These are phyloP conservation scores for Monilinia vaccinii-corymbosi DNA, from an alignment of 2,329 filamentous ascomycete genomes.

Conservation along the genomic window DNA sequence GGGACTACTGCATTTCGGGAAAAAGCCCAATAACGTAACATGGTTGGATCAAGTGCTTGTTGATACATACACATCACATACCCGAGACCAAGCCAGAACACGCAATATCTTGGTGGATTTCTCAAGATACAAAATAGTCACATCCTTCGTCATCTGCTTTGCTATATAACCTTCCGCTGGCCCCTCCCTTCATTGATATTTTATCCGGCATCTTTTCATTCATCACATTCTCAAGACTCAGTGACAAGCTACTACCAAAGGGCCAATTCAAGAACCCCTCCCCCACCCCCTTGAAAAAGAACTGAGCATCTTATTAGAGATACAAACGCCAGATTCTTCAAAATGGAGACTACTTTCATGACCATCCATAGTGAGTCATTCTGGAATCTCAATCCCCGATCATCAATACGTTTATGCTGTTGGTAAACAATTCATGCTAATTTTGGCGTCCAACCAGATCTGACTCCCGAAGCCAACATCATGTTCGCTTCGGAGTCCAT, in stretches of 20 bases:
- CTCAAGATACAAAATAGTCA: not conserved
- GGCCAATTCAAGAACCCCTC: not conserved
- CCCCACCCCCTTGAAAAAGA: conserved; percentile 17
- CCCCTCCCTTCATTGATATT: too few species aligned
- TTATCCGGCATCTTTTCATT: not conserved
- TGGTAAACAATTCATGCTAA: conserved; percentile 13
- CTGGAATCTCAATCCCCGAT: not conserved
- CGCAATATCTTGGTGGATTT: not conserved
- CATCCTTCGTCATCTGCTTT: not conserved
- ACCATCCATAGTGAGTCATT: conserved; percentile 69
- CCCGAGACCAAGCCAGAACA: not conserved
- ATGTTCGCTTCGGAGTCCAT: conserved; percentile 80
- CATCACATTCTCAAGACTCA: not conserved
- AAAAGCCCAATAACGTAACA: not conserved
- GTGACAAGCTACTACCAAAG: not conserved
- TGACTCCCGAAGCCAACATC: conserved; percentile 66
- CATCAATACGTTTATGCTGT: not conserved
- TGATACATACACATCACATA: not conserved
- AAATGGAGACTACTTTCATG: conserved; percentile 82
- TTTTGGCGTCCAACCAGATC: conserved; percentile 41
- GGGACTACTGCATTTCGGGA: not conserved
- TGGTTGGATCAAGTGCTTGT: not conserved
- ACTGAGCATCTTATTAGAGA: conserved; percentile 31
- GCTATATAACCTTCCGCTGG: not conserved
- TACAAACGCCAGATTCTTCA: conserved; percentile 30